These are phyloP conservation scores for Penicillium brasilianum DNA, from an alignment of 2,329 filamentous ascomycete genomes.

Conservation along the genomic window DNA sequence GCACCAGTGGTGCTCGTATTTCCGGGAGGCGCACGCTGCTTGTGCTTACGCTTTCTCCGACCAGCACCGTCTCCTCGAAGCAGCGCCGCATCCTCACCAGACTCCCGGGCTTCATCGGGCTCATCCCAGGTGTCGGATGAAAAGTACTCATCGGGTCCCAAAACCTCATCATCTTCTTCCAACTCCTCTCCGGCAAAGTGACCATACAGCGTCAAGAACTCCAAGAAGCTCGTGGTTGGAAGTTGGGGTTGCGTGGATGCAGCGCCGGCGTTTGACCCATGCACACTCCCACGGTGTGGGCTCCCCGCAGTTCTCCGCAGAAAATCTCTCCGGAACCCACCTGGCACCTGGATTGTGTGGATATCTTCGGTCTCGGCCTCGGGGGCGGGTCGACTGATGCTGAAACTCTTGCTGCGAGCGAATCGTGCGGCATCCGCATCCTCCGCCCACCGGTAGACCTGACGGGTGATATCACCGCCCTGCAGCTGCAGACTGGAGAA, in stretches of 20 bases:
- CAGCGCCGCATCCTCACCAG: constrained; percentile 86
- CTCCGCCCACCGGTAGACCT: constrained; percentile 96
- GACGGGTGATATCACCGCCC: constrained; percentile 90
- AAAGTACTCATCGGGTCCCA: constrained; percentile 89
- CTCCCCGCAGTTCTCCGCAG: constrained; percentile 75
- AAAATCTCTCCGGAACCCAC: constrained; percentile 91
- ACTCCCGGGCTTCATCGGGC: constrained; percentile 66
- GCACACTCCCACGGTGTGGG: constrained; percentile 55
- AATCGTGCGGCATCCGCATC: constrained; percentile 72
- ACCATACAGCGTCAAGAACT: constrained; percentile 92
- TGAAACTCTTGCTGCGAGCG: constrained; percentile 87
- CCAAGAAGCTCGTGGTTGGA: constrained; percentile 90
- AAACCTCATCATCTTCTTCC: constrained; percentile 91
- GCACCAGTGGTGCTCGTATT: constrained; percentile 80
- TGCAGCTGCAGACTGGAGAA: constrained; percentile 94
- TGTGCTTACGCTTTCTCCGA: constrained; percentile 74
- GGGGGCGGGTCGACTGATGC: constrained; percentile 74
- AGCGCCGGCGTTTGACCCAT: constrained; percentile 45
- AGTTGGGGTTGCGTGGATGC: constrained; percentile 61
- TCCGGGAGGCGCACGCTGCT: constrained; percentile 72
- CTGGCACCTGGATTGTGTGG: constrained; percentile 87
- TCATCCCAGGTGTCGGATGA: constrained; percentile 72
- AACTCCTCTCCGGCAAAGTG: constrained; percentile 97
- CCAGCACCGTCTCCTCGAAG: constrained; percentile 72
- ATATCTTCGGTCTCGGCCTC: constrained; percentile 84